Evolutionary conservation across 805 yeast genomes (phyloP).

Genomic region (Wickerhamomyces rabaulensis): DNA sequence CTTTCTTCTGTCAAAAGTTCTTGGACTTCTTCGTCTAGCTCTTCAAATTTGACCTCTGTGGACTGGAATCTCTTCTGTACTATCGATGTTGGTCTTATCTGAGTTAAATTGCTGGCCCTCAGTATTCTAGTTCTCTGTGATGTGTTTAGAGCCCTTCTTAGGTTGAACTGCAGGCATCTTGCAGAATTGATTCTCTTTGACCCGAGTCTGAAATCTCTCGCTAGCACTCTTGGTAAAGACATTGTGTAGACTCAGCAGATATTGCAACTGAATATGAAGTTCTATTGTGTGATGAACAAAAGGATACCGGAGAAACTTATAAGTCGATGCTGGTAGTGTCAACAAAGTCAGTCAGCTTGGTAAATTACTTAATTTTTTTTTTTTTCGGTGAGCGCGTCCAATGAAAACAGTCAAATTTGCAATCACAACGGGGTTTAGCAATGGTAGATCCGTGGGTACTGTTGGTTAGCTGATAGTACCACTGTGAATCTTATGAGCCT

Average conservation of each 20-base stretch:
- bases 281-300: too few relatives aligned
- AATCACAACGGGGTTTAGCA: background rate
- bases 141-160: background rate
- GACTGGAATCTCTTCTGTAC: slow-evolving; percentile 9
- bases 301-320: too few relatives aligned
- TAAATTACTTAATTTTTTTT: slow-evolving; percentile 1
- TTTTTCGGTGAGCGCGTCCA: slow-evolving; percentile 3
- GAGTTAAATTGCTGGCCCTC: background rate
- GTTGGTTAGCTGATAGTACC: background rate
- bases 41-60: slow-evolving; percentile 23
- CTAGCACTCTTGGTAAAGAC: slow-evolving; percentile 4
- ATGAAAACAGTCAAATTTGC: slow-evolving; percentile 6
- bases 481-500: background rate
- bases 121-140: background rate
- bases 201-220: slow-evolving; percentile 8
- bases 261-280: too few relatives aligned
- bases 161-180: background rate
- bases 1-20: slow-evolving; percentile 55
- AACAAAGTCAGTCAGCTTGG: background rate
- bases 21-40: slow-evolving; percentile 37
- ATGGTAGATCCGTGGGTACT: background rate
- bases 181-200: slow-evolving; percentile 1
- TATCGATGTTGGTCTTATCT: background rate
- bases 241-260: background rate
- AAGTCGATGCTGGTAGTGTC: background rate